Conservation (phyloP, 78 protist species). For the Dictyostelium citrinum region DNA sequence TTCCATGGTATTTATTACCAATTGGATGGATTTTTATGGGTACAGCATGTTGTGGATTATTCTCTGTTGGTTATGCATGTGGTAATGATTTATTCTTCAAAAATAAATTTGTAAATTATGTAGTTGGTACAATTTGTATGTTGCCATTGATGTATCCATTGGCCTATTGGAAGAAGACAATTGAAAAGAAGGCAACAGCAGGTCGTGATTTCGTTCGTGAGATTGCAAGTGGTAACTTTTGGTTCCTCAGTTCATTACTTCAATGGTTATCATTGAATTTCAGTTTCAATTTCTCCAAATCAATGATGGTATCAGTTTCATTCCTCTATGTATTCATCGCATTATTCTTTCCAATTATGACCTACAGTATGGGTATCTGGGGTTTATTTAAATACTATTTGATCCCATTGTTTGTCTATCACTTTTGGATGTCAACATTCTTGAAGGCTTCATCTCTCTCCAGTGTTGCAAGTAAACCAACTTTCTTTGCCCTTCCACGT, state of each 20-base stretch:
- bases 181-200: constrained; percentile 8
- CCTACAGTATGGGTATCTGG: constrained; percentile 68
- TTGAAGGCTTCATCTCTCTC: constrained; percentile 23
- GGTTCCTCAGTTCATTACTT: constrained; percentile 46
- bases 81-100: constrained; percentile 43
- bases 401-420: constrained; percentile 77
- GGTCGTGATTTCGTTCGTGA: constrained; percentile 29
- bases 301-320: constrained; percentile 9
- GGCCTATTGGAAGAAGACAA: constrained; percentile 60
- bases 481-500: constrained; percentile 32
- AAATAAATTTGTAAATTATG: constrained; percentile 25
- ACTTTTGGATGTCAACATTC: constrained; percentile 77
- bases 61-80: constrained; percentile 70
- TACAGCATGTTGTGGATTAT: constrained; percentile 72
- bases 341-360: constrained; percentile 69
- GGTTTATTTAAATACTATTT: constrained; percentile 69
- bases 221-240: constrained; percentile 26
- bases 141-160: constrained; percentile 72
- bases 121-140: constrained; percentile 68
- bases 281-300: constrained; percentile 2
- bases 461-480: not conserved
- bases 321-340: constrained; percentile 44
- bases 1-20: constrained; percentile 76
- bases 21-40: constrained; percentile 76
- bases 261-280: constrained; percentile 54